Conservation (phyloP, 1,284 basidiomycete genomes). For the Rhodotorula sp. region DNA sequence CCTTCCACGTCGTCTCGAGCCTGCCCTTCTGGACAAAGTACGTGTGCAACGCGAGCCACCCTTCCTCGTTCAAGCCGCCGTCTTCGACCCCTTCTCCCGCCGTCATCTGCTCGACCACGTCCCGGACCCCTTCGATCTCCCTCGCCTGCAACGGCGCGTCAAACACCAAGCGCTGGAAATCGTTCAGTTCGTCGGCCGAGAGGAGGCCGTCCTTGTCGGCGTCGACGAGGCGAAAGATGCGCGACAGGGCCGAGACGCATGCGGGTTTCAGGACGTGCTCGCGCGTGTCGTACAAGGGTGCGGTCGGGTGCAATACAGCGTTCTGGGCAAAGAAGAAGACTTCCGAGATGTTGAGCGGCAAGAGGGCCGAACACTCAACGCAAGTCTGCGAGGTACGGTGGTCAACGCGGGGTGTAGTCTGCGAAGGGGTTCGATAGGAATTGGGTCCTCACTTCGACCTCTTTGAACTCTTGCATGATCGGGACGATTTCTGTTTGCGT, state of each 20-base stretch:
- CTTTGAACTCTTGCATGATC: slow-evolving; percentile 97
- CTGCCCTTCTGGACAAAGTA: slow-evolving; percentile 95
- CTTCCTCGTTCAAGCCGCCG: slow-evolving; percentile 81
- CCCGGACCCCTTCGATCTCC: slow-evolving; percentile 68
- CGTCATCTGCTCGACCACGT: slow-evolving; percentile 32
- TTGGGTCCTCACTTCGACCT: slow-evolving; percentile 46
- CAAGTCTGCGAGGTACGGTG: slow-evolving; percentile 63
- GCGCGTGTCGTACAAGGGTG: slow-evolving; percentile 92
- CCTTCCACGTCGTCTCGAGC: slow-evolving; percentile 97
- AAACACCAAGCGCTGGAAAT: slow-evolving; percentile 73
- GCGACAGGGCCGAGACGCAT: slow-evolving; percentile 79
- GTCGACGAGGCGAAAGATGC: slow-evolving; percentile 96
- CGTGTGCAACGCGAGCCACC: slow-evolving; percentile 92
- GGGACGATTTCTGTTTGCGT: slow-evolving; percentile 69
- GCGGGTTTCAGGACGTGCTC: slow-evolving; percentile 94
- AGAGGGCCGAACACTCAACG: slow-evolving; percentile 89
- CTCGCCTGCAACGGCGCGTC: slow-evolving; percentile 76
- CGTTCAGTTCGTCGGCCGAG: slow-evolving; percentile 87
- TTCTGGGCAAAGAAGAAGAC: slow-evolving; percentile 99
- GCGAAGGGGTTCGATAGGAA: slow-evolving; percentile 12
- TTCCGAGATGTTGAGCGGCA: slow-evolving; percentile 89
- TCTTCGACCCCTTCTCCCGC: slow-evolving; percentile 65
- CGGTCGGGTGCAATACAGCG: slow-evolving; percentile 94
- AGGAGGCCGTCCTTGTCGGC: slow-evolving; percentile 89
- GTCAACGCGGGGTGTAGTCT: fast-evolving